Base-by-base conservation (phyloP, 306 rosid genomes). In the Quercus cerris region DNA sequence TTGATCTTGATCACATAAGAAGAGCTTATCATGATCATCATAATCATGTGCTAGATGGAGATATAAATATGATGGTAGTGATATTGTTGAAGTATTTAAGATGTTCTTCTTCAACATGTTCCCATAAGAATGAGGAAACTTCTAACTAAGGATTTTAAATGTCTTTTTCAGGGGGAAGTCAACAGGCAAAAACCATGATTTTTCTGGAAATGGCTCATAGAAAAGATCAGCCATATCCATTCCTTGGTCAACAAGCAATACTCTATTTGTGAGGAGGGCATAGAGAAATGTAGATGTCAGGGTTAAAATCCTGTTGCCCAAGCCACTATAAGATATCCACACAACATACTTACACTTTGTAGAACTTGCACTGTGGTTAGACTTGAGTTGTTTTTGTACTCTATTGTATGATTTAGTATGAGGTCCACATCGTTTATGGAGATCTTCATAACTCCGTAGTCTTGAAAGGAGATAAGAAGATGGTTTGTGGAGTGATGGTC, bases 1-100 rank as follows among this genome's bases (percentile, higher is more conserved):
- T 56, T 91, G 97, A 41, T 89, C 91, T 78, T 89, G 91, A 55
- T 87, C 90, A 56, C 97, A 91, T 79, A 91, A 91, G 89, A 91
- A 91, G 76, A 89, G 92, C 85, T 91, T 91, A 83, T 91, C 97
- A 20, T 87, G 88, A 71, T 89, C 84, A 76, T 89, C 84, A 54
- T 91, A 91, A 78, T 89, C 90, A 76, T 91, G 97, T 69, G 20
- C 88, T 61, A 91, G 80, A 86, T 89, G 93, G 69, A 91, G 90
- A 79, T 89, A 91, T 56, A 89, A 82, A 83, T 23, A 84, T 77
- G 93, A 66, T 20, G 85, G 79, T 63, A 46, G 56, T 4, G 19
- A 33, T 44, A 66, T 56, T 20, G 23, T 31, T 4, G 73, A 79
- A 83, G 77, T 86, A 20, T 78, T 3, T 14, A 49, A 5, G 13